Evolutionary conservation across 208 protist genomes (phyloP).

Genomic region (Kentomonas sorsogonicus): DNA sequence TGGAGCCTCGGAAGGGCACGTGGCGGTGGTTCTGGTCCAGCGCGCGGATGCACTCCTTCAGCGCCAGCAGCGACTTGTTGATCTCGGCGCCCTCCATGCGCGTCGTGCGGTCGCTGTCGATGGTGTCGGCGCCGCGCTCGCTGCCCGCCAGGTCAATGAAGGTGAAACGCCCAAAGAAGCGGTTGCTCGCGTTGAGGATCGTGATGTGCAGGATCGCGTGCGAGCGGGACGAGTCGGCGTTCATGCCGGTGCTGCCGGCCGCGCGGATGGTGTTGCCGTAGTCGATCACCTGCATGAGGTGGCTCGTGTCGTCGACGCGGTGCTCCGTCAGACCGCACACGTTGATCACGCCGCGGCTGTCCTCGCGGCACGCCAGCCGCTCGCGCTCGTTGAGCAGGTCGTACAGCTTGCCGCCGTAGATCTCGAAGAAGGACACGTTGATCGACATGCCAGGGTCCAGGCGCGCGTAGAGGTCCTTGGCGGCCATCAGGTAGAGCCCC

Average conservation of each 20-base stretch:
- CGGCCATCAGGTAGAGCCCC: constrained; percentile 74
- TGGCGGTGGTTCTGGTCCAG: constrained; percentile 78
- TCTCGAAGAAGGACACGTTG: constrained; percentile 81
- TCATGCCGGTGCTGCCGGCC: constrained; percentile 93
- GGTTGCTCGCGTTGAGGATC: constrained; percentile 73
- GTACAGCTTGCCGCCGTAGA: constrained; percentile 81
- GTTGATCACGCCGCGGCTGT: constrained; percentile 85
- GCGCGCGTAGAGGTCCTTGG: constrained; percentile 68
- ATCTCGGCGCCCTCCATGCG: constrained; percentile 87
- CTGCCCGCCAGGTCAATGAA: constrained; percentile 93
- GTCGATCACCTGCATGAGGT: constrained; percentile 81
- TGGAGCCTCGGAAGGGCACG: constrained; percentile 91
- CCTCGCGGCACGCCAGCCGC: constrained; percentile 86
- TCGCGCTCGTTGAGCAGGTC: constrained; percentile 80
- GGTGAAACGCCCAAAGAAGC: constrained; percentile 87
- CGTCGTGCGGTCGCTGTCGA: constrained; percentile 69
- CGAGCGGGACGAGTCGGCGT: constrained; percentile 90
- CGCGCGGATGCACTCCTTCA: constrained; percentile 87
- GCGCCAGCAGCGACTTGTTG: constrained; percentile 86
- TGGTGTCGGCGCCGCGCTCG: constrained; percentile 79
- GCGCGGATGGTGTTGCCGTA: constrained; percentile 82
- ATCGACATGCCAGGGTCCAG: constrained; percentile 61
- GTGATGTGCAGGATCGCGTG: constrained; percentile 94
- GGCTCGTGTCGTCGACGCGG: constrained; percentile 52
- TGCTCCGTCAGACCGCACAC: constrained; percentile 78